These are phyloP conservation scores for Macroventuria anomochaeta DNA, from an alignment of 2,329 filamentous ascomycete species.

Conservation along the genomic window DNA sequence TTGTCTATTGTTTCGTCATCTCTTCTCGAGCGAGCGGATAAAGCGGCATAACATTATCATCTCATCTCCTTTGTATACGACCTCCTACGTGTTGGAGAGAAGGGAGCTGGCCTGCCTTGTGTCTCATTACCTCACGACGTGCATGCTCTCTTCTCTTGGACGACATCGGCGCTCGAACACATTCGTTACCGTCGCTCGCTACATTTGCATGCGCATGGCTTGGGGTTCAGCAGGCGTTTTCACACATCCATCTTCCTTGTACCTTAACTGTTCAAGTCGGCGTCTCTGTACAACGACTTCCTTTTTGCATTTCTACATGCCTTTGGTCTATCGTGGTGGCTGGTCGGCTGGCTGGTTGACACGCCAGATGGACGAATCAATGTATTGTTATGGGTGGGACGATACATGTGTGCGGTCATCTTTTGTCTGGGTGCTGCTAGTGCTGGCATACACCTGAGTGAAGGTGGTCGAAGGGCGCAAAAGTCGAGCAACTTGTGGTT, in stretches of 20 bases:
- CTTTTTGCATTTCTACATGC: conserved; percentile 8
- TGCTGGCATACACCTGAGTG: neutral
- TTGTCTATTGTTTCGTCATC: conserved; percentile 24
- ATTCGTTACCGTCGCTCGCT: conserved; percentile 16
- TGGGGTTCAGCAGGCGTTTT: conserved; percentile 19
- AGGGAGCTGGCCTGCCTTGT: conserved; percentile 43
- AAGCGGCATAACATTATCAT: conserved; percentile 25
- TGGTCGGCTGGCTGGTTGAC: neutral
- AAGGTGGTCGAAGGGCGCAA: conserved; percentile 1
- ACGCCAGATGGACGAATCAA: conserved; percentile 4
- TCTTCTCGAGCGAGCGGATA: conserved; percentile 26
- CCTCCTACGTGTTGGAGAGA: conserved; percentile 36
- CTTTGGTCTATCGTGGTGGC: conserved; percentile 2
- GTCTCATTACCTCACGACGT: conserved; percentile 38
- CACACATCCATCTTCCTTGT: conserved; percentile 29
- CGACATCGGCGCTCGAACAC: conserved; percentile 9
- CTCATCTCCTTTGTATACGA: conserved; percentile 29
- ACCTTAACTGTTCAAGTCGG: conserved; percentile 27
- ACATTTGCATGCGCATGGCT: conserved; percentile 14
- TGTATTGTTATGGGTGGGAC: conserved; percentile 10
- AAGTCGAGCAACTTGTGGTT: conserved; percentile 10
- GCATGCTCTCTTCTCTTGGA: conserved; percentile 29
- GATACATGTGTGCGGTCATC: conserved; percentile 7
- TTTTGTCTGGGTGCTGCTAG: neutral
- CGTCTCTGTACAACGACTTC: conserved; percentile 11